A percentile compares a stretch with the other conserved stretches of the same genome.
phyloP scores from a whole-genome alignment of 2,329 filamentous ascomycete species.

The Grosmannia serpens region DNA sequence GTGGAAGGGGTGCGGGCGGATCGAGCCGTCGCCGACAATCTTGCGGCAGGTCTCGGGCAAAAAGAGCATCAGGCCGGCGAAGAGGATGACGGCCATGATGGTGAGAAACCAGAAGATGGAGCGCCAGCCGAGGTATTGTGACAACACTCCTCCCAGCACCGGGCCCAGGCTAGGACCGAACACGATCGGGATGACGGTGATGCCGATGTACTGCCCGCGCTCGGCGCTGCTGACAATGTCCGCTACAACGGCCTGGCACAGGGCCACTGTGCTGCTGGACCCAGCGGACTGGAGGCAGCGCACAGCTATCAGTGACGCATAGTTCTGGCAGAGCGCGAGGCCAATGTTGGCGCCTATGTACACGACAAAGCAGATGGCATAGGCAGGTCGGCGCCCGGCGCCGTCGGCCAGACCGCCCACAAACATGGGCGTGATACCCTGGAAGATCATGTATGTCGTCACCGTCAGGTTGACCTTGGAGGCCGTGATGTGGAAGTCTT shows the following conservation, averaged over 20 bases:
- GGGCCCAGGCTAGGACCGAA: slow-evolving; percentile 40
- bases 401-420: slow-evolving; percentile 43
- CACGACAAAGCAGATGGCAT: slow-evolving; percentile 37
- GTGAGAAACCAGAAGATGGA: slow-evolving; percentile 52
- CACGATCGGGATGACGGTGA: slow-evolving; percentile 34
- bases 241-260: slow-evolving; percentile 46
- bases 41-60: slow-evolving; percentile 41
- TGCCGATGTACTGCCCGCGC: slow-evolving; percentile 46
- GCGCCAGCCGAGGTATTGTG: slow-evolving; percentile 46
- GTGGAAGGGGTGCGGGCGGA: slow-evolving; percentile 15
- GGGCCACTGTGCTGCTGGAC: slow-evolving; percentile 45
- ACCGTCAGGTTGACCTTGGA: slow-evolving; percentile 36
- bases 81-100: slow-evolving; percentile 29
- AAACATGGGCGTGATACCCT: slow-evolving; percentile 47
- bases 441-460: slow-evolving; percentile 48
- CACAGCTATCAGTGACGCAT: slow-evolving; percentile 38
- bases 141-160: slow-evolving; percentile 46
- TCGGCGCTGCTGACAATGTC: slow-evolving; percentile 53
- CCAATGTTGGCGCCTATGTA: slow-evolving; percentile 42
- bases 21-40: slow-evolving; percentile 41
- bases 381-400: slow-evolving; percentile 40
- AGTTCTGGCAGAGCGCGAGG: slow-evolving; percentile 36
- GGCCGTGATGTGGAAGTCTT: slow-evolving; percentile 25
- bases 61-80: slow-evolving; percentile 32
- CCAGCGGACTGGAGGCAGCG: slow-evolving; percentile 47